A percentile compares a stretch with the other conserved stretches of the same genome.
Conservation (phyloP, 2,329 filamentous ascomycete species). For the Cytospora leucostoma region DNA sequence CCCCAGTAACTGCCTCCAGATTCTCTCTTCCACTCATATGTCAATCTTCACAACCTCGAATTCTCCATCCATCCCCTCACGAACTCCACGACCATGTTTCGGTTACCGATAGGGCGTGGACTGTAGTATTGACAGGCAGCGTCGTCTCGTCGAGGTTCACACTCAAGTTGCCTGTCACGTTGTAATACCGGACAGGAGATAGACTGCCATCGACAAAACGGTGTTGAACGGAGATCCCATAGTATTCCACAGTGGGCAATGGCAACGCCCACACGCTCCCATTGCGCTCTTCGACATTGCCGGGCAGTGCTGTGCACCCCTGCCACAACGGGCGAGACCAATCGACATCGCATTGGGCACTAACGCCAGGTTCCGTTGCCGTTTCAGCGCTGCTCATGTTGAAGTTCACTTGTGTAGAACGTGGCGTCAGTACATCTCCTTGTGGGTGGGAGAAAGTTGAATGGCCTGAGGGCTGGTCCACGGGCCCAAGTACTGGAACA, state of each 20-base stretch:
- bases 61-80: not conserved
- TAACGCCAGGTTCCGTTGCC: not conserved
- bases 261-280: slow-evolving; percentile 3
- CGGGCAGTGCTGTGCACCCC: not conserved
- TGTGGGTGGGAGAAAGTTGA: not conserved
- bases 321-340: not conserved
- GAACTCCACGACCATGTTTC: slow-evolving; percentile 1
- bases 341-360: not conserved
- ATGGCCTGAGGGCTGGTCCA: not conserved
- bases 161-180: slow-evolving; percentile 1
- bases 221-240: not conserved
- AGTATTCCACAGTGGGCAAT: not conserved
- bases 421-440: not conserved
- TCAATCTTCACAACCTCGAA: not conserved
- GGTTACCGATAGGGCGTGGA: not conserved
- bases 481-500: not conserved
- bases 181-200: not conserved
- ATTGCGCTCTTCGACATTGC: not conserved
- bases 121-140: not conserved
- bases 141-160: not conserved
- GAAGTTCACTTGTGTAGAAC: not conserved
- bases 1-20: not conserved
- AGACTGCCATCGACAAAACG: not conserved
- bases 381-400: slow-evolving; percentile 1
- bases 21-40: not conserved